Conservation (phyloP, 2,329 filamentous ascomycete species). For the Malbranchea zuffiana region DNA sequence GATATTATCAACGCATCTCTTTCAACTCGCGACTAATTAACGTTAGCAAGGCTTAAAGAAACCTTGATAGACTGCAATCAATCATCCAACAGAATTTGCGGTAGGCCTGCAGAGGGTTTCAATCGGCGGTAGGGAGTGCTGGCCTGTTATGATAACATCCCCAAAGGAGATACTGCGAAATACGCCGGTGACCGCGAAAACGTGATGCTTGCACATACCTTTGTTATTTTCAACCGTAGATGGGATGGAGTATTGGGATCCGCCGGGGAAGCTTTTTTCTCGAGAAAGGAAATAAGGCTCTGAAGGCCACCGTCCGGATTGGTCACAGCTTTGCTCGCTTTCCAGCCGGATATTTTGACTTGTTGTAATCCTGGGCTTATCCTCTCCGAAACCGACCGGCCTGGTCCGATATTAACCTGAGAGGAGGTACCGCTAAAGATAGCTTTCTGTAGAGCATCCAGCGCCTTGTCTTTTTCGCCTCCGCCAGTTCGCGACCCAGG, state of each 20-base stretch:
- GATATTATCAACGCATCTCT: conserved; percentile 60
- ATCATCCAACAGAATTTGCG: conserved; percentile 29
- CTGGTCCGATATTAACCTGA: conserved; percentile 33
- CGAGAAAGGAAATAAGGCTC: conserved; percentile 56
- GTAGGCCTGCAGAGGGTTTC: conserved; percentile 22
- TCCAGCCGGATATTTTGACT: conserved; percentile 49
- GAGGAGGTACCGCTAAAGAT: conserved; percentile 23
- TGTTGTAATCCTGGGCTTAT: conserved; percentile 22
- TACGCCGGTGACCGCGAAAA: conserved; percentile 33
- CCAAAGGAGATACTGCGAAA: conserved; percentile 26
- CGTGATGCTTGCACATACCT: conserved; percentile 55
- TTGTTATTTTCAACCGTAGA: conserved; percentile 55
- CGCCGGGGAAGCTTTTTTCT: conserved; percentile 53
- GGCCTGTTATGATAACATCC: conserved; percentile 32
- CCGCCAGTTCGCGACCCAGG: conserved; percentile 19
- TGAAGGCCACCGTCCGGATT: conserved; percentile 58
- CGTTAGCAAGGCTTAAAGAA: conserved; percentile 54
- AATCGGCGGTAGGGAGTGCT: conserved; percentile 36
- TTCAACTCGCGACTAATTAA: conserved; percentile 56
- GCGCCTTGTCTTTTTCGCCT: conserved; percentile 19
- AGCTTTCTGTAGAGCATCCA: conserved; percentile 30
- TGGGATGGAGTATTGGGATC: conserved; percentile 37
- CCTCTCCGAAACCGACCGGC: conserved; percentile 11
- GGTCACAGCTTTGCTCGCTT: conserved; percentile 54
- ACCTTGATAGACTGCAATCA: conserved; percentile 32